A percentile compares a stretch with the other conserved stretches of the same genome.
Evolutionary conservation across 352 stramenopile species (phyloP).

Genomic region (Phytophthora aleatoria): DNA sequence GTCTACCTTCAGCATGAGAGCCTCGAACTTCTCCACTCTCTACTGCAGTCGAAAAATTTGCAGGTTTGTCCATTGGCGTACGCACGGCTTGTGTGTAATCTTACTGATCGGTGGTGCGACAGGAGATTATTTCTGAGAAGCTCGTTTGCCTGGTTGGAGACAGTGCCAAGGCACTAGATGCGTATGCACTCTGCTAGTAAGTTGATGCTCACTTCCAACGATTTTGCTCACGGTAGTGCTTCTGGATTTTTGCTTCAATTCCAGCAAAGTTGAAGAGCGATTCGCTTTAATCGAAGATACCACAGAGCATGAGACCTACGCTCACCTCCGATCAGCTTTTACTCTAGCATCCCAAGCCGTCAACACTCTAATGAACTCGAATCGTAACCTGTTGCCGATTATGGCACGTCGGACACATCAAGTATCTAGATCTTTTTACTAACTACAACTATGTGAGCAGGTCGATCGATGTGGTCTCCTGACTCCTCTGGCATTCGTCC

Average conservation of each 20-base stretch:
- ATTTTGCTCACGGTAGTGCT: conserved; percentile 1
- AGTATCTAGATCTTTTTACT: conserved; percentile 3
- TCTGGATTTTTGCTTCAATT: conserved; percentile 1
- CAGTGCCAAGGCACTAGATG: conserved; percentile 40
- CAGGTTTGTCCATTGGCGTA: conserved; percentile 35
- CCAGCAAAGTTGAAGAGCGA: conserved; percentile 40
- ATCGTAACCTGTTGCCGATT: conserved; percentile 39
- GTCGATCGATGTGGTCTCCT: conserved; percentile 47
- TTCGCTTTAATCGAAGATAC: conserved; percentile 44
- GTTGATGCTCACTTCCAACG: neutral
- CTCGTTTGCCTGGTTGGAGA: conserved; percentile 46
- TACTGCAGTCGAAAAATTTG: conserved; percentile 41
- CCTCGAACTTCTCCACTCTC: conserved; percentile 57
- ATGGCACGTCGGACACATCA: conserved; percentile 34
- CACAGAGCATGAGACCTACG: conserved; percentile 59
- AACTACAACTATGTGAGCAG: conserved; percentile 19
- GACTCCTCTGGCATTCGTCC: conserved; percentile 58
- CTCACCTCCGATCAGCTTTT: conserved; percentile 58
- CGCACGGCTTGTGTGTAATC: neutral
- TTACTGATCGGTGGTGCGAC: conserved; percentile 1
- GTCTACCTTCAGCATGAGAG: conserved; percentile 63
- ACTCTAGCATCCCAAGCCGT: conserved; percentile 51
- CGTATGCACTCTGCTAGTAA: conserved; percentile 29
- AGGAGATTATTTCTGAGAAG: conserved; percentile 46
- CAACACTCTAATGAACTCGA: conserved; percentile 57